Evolutionary conservation across 345 rosid species (phyloP).

Genomic region (Lepidium sativum): DNA sequence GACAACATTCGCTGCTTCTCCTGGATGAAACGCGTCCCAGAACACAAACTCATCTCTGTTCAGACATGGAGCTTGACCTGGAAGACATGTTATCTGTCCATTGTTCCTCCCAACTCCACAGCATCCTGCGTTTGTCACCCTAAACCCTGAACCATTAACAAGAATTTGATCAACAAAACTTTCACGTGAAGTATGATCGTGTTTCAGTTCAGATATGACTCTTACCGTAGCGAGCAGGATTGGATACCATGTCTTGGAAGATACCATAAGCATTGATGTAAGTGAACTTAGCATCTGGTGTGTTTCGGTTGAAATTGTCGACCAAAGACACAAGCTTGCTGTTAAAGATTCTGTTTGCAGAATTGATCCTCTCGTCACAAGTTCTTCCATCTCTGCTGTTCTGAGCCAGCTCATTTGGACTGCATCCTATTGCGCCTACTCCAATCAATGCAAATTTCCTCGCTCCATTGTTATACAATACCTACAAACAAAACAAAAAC

Average conservation of each 20-base stretch:
- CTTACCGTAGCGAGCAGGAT: conserved; percentile 29
- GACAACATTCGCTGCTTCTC: conserved; percentile 47
- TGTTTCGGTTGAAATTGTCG: conserved; percentile 45
- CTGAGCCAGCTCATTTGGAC: conserved; percentile 70
- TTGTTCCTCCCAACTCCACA: conserved; percentile 73
- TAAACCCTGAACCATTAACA: conserved; percentile 38
- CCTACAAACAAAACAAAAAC: conserved; percentile 23
- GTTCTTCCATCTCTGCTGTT: conserved; percentile 60
- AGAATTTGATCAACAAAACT: background rate
- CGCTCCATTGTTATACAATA: conserved; percentile 64
- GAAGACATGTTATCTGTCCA: conserved; percentile 66
- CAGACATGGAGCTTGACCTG: conserved; percentile 47
- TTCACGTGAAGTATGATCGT: background rate
- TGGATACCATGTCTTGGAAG: conserved; percentile 50
- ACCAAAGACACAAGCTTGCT: conserved; percentile 60
- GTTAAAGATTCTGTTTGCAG: conserved; percentile 69
- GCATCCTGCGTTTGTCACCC: conserved; percentile 50
- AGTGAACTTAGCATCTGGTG: conserved; percentile 52
- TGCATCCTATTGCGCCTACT: conserved; percentile 82
- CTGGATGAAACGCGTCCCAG: conserved; percentile 77
- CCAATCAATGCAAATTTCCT: conserved; percentile 78
- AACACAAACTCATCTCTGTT: conserved; percentile 46
- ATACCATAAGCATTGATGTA: conserved; percentile 71
- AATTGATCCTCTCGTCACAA: conserved; percentile 53
- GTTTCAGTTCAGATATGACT: background rate